Base-by-base conservation (phyloP, 2,329 filamentous ascomycete genomes). In the Scleromitrula shiraiana region DNA sequence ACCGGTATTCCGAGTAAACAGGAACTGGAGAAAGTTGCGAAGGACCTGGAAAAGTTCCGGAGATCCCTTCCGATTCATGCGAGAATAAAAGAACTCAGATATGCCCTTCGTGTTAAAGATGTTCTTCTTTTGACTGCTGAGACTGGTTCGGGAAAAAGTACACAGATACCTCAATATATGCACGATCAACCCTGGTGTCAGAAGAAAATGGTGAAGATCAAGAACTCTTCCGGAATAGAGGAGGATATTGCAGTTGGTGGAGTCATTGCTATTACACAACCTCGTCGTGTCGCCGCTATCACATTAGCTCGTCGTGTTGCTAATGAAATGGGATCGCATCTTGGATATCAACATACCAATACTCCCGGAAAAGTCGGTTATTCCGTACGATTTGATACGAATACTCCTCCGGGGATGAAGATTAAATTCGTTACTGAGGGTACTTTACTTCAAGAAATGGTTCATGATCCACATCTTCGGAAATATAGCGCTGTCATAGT, bases 341-440 rank as follows among this genome's bases (percentile, higher is more conserved):
- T 86, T 39, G 80, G 79, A 35, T 29, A 43, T 29, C 40, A 33
- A 20, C 22, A 23, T 26, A 44, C 40, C 10, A 44, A 32, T 24
- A 44, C 40, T 36, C 46, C 46, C 6, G 46, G 46, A 24, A 77
- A 2, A 61, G 90, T 98, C 9, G 93, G 93, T 33, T 98, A 97
- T 64, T 91, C 88, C 4, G 91, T 98, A 27, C 84, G 93, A 48
- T 98, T 98, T 61, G 93, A 98, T 58, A 87, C 90, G 51, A 82
- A 85, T 10, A 80, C 87, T 0, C 86, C 88, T n/a, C 78, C 78
- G 17, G 83, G 81, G n/a, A 87, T 88, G 4, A 82, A 77, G 60
- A 84, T 98, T 68, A 97, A 97, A 63, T 98, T 89, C 59, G 70
- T 98, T 54, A 98, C 93, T 0, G 94, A 98, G 66, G 93, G 93